Evolutionary conservation across 2,329 filamentous ascomycete genomes (phyloP).

Genomic region (Anthostomella pinea): DNA sequence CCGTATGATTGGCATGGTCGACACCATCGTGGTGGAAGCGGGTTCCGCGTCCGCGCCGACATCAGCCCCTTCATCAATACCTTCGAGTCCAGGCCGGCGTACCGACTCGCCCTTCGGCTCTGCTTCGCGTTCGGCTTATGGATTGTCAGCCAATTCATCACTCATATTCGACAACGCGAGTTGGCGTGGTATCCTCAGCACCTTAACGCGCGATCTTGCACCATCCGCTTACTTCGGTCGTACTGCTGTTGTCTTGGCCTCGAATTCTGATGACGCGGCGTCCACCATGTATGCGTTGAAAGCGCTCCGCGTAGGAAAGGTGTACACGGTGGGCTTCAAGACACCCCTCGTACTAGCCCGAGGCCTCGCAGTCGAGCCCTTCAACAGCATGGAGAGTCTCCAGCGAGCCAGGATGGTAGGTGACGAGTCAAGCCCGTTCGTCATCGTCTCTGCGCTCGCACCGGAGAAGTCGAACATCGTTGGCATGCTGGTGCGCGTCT

Average conservation of each 20-base stretch:
- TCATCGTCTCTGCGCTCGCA: conserved; percentile 75
- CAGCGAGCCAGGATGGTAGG: conserved; percentile 50
- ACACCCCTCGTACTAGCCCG: conserved; percentile 59
- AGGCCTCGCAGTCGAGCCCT: conserved; percentile 72
- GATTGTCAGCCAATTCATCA: conserved; percentile 46
- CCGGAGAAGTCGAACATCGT: conserved; percentile 77
- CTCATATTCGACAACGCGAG: conserved; percentile 79
- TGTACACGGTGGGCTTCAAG: conserved; percentile 82
- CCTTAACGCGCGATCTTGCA: conserved; percentile 76
- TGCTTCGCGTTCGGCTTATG: conserved; percentile 16
- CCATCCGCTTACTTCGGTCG: conserved; percentile 77
- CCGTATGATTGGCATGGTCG: conserved; percentile 73
- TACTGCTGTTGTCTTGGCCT: conserved; percentile 72
- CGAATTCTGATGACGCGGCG: conserved; percentile 70
- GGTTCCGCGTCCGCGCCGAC: conserved; percentile 41
- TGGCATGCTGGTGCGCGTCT: conserved; percentile 73
- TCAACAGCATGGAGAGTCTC: conserved; percentile 69
- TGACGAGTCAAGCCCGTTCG: conserved; percentile 64
- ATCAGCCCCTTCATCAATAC: conserved; percentile 45
- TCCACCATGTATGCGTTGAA: conserved; percentile 76
- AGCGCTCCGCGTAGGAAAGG: conserved; percentile 71
- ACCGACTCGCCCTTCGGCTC: conserved; percentile 22
- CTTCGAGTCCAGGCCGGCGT: conserved; percentile 45
- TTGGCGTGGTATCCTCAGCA: conserved; percentile 82
- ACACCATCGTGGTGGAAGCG: conserved; percentile 70